phyloP scores from a whole-genome alignment of 2,329 filamentous ascomycete genomes.

The Stagonosporopsis tanaceti region DNA sequence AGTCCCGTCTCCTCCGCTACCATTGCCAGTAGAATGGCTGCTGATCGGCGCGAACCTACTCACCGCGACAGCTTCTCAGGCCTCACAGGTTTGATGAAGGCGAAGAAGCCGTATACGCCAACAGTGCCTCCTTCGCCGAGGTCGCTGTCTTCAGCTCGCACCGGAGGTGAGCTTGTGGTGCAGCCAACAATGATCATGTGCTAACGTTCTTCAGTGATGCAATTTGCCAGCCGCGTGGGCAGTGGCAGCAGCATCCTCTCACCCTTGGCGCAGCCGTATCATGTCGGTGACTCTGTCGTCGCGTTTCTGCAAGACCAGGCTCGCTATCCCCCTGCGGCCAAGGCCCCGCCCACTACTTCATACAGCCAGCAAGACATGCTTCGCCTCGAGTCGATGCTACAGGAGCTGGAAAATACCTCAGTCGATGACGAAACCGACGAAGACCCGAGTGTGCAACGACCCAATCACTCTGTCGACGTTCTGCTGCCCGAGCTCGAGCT shows the following conservation, averaged over 20 bases:
- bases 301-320: constrained; percentile 15
- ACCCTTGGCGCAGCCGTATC: constrained; percentile 7
- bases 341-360: neutral
- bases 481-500: neutral
- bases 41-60: neutral
- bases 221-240: constrained; percentile 1
- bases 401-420: neutral
- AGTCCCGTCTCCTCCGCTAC: neutral
- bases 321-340: neutral
- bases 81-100: constrained; percentile 28
- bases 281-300: constrained; percentile 14
- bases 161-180: constrained; percentile 10
- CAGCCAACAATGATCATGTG: neutral
- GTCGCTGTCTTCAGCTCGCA: neutral
- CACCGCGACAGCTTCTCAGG: constrained; percentile 30
- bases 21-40: neutral
- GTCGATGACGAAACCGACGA: constrained; percentile 8
- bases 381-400: constrained; percentile 6
- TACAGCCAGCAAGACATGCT: constrained; percentile 6
- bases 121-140: neutral
- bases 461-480: neutral
- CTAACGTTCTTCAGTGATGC: constrained; percentile 16
- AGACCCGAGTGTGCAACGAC: neutral
- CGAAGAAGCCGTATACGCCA: constrained; percentile 26
- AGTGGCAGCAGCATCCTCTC: constrained; percentile 14